Percentiles rank a stretch among this genome's conserved stretches.
phyloP scores from a whole-genome alignment of 1,139 yeast genomes.

The Suhomyces terraborum region DNA sequence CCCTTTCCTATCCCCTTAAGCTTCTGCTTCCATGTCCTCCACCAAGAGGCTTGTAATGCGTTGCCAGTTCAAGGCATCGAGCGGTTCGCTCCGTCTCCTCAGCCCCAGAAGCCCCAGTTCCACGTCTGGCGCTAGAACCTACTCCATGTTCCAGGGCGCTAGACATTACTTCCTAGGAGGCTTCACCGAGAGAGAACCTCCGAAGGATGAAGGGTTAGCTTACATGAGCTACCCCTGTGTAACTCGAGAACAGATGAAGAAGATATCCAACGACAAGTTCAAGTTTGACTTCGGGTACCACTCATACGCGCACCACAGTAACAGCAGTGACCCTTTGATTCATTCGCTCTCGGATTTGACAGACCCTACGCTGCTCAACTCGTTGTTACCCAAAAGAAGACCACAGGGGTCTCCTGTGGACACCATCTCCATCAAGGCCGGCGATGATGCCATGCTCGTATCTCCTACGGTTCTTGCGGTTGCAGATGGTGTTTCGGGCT shows the following conservation, averaged over 20 bases:
- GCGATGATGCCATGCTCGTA: constrained; percentile 65
- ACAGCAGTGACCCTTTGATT: constrained; percentile 40
- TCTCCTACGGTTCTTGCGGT: constrained; percentile 57
- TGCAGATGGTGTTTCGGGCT: constrained; percentile 65
- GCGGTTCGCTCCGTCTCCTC: too few relatives aligned
- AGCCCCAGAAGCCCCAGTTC: too few relatives aligned
- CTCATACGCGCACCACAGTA: constrained; percentile 53
- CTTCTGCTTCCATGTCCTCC: not conserved
- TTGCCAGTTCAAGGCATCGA: not conserved
- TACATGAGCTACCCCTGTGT: constrained; percentile 46
- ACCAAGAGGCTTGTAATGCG: not conserved
- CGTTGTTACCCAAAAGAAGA: constrained; percentile 53
- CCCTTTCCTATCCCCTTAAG: too few relatives aligned
- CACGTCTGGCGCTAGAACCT: not conserved
- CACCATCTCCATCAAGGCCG: constrained; percentile 55
- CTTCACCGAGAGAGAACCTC: constrained; percentile 18
- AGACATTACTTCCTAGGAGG: constrained; percentile 32
- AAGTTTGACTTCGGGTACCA: constrained; percentile 50
- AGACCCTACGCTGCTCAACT: constrained; percentile 49
- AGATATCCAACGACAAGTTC: constrained; percentile 40
- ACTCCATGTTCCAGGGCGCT: constrained; percentile 27
- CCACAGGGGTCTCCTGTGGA: constrained; percentile 57
- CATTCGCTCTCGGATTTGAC: constrained; percentile 55
- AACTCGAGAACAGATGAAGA: constrained; percentile 43
- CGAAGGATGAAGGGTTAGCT: constrained; percentile 33